A percentile compares a stretch with the other conserved stretches of the same genome.
These are phyloP conservation scores for Westerdykella aurantiaca DNA, from an alignment of 2,329 filamentous ascomycete species.

Conservation along the genomic window DNA sequence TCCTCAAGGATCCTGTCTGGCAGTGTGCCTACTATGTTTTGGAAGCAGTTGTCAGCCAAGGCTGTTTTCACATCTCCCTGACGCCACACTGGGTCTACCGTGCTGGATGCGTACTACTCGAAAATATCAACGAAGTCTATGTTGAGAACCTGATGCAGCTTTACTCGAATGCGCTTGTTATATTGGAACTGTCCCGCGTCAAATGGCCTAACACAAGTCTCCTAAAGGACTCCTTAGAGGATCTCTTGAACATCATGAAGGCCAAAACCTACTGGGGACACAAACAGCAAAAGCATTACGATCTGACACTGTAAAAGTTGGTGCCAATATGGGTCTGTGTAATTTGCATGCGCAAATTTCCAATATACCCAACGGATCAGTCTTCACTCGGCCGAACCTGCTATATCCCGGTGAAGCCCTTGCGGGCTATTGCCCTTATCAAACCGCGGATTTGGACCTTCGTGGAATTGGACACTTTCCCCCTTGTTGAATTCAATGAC, in stretches of 20 bases:
- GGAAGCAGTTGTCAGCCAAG: conserved; percentile 28
- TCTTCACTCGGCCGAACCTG: no score
- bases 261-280: conserved; percentile 7
- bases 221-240: conserved; percentile 23
- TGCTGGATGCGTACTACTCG: conserved; percentile 27
- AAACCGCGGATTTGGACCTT: no score
- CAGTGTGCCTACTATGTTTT: conserved; percentile 26
- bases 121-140: conserved; percentile 27
- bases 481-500: no score
- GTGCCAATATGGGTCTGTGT: no score
- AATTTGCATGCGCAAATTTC: no score
- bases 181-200: conserved; percentile 28
- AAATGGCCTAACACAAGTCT: conserved; percentile 32
- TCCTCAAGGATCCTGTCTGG: conserved; percentile 30
- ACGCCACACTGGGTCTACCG: conserved; percentile 35
- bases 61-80: conserved; percentile 27
- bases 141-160: conserved; percentile 29
- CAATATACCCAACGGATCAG: no score
- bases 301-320: no score
- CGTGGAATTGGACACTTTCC: no score
- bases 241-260: conserved; percentile 31
- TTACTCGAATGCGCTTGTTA: conserved; percentile 32
- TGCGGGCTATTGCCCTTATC: no score
- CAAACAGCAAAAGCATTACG: no score
- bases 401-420: no score